These are phyloP conservation scores for Yamadazyma endophytica DNA, from an alignment of 805 yeast genomes.

Conservation along the genomic window DNA sequence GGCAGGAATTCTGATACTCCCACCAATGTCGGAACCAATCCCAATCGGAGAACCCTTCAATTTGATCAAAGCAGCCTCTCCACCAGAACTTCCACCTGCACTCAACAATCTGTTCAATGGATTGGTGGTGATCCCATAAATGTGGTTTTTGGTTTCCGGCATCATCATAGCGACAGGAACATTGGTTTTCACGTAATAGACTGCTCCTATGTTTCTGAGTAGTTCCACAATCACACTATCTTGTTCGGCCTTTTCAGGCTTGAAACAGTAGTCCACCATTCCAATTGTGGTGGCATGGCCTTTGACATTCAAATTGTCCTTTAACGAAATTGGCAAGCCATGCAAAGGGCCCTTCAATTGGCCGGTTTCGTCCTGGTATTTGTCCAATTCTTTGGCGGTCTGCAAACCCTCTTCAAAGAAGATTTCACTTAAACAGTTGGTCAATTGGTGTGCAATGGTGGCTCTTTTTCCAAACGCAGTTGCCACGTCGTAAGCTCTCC, in stretches of 20 bases:
- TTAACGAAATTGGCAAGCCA: slow-evolving; percentile 62
- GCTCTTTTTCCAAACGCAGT: slow-evolving; percentile 42
- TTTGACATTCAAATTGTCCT: slow-evolving; percentile 41
- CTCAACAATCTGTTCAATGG: slow-evolving; percentile 36
- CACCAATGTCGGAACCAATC: slow-evolving; percentile 42
- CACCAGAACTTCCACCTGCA: slow-evolving; percentile 42
- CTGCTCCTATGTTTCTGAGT: slow-evolving; percentile 38
- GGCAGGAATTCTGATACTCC: slow-evolving; percentile 42
- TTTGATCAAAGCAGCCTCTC: slow-evolving; percentile 39
- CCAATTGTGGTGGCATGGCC: slow-evolving; percentile 42
- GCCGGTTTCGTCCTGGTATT: slow-evolving; percentile 42
- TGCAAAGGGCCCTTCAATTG: slow-evolving; percentile 57
- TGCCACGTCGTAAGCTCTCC: slow-evolving; percentile 31
- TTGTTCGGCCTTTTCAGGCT: no score
- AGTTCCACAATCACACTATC: slow-evolving; percentile 28
- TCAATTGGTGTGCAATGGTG: slow-evolving; percentile 39
- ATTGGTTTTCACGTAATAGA: slow-evolving; percentile 40
- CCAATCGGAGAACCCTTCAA: slow-evolving; percentile 40
- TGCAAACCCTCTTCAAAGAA: slow-evolving; percentile 58
- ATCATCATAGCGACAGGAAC: slow-evolving; percentile 45
- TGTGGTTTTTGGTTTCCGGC: slow-evolving; percentile 37
- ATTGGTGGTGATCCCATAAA: slow-evolving; percentile 32
- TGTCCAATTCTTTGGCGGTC: slow-evolving; percentile 54
- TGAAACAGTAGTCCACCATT: slow-evolving; percentile 19
- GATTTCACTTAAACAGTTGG: slow-evolving; percentile 38